A percentile compares a stretch with the other conserved stretches of the same genome.
Evolutionary conservation across 2,329 filamentous ascomycete species (phyloP).

Genomic region (Fusarium sp.): DNA sequence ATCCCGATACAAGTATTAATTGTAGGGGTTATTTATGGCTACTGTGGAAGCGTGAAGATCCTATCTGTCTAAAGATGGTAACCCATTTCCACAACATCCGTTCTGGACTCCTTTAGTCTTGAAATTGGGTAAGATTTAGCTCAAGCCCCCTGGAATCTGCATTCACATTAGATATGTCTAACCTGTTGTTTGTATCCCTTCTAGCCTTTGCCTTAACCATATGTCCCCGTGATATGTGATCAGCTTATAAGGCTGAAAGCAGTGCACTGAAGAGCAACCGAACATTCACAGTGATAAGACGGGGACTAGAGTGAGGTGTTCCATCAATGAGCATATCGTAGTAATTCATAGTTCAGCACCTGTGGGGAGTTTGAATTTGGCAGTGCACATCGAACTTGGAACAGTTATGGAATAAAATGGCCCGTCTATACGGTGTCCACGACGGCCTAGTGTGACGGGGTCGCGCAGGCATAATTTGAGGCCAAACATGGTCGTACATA

Average conservation of each 20-base stretch:
- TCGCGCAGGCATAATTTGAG: too few relatives aligned
- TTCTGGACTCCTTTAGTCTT: background rate
- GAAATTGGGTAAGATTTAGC: background rate
- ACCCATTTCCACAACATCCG: background rate
- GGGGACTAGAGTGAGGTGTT: background rate
- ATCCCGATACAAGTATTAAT: background rate
- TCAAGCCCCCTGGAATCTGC: background rate
- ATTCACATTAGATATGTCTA: background rate
- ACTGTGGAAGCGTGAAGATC: background rate
- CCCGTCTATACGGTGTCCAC: too few relatives aligned
- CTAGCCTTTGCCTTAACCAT: background rate
- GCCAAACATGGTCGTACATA: too few relatives aligned
- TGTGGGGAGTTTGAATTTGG: background rate
- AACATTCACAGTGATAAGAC: background rate
- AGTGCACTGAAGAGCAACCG: background rate
- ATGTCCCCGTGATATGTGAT: background rate
- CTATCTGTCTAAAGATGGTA: background rate
- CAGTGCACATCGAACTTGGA: background rate
- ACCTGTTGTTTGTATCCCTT: background rate
- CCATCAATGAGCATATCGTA: background rate
- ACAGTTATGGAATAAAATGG: background rate
- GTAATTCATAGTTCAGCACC: background rate
- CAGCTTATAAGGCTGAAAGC: background rate
- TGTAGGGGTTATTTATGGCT: background rate
- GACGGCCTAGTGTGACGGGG: too few relatives aligned